Base-by-base conservation (phyloP, 129 eudicot species). In the Escallonia herrerae region DNA sequence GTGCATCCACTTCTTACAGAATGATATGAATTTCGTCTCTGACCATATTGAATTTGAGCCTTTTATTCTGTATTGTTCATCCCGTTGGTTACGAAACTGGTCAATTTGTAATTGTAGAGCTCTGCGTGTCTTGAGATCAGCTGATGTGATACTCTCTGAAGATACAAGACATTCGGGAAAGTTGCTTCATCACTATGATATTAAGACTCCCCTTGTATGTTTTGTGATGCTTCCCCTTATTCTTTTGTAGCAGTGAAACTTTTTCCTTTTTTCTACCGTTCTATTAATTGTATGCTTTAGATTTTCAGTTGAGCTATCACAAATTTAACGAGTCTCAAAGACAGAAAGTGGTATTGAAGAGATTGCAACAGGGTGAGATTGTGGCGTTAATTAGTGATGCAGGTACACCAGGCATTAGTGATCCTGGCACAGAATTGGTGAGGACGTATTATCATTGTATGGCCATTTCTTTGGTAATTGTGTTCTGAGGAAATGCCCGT, bases 151-250 rank as follows among this genome's bases (percentile, higher is more conserved):
- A 68, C 95, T 94, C 67, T 79, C 95, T 8, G 99, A 93, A 74
- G 99, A 93, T 71, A 93, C 99, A 0, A 83, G 99, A 63, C 99
- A 89, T 72, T 93, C 99, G 0, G 91, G 93, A 15, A 93, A 84
- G 80, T 76, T 93, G 79, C 96, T 93, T 80, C 96, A 83, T 0
- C 79, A 79, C 74, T 94, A 86, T 48, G 77, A 79, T 37, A 89
- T 94, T 22, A 86, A 78, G 71, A 89, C 99, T 41, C 95, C 99
- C 15, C 93, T 94, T 10, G 99, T 89, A 76, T 67, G 90, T 66
- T 50, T 10, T 13, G 13, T 48, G 2, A 42, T 40, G 65, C 15
- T 48, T 64, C 37, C 46, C 11, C 9, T 37, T 14, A 38, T 42
- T 15, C 60, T 57, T 41, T 22, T 44, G 53, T 14, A 7, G 13